Conservation (phyloP, 2,329 filamentous ascomycete genomes). For the Zasmidium angulare region DNA sequence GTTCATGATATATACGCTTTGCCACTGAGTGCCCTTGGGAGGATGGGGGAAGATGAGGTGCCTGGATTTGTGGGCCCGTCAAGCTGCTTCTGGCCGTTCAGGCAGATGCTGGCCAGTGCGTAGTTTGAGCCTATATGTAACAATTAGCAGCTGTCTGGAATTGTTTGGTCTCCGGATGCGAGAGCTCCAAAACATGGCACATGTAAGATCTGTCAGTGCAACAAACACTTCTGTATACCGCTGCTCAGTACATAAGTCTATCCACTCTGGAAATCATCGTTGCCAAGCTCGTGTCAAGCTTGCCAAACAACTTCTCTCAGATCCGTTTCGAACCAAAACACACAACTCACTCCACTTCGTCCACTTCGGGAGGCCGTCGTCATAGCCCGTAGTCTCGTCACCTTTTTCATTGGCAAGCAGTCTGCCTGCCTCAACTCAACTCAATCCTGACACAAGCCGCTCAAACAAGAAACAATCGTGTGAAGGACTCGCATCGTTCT, state of each 20-base stretch:
- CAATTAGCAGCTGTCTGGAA: too few relatives aligned
- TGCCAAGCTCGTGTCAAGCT: background rate
- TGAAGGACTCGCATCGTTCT: background rate
- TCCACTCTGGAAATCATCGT: background rate
- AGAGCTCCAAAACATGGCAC: too few relatives aligned
- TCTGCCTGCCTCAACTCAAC: background rate
- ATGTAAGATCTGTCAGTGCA: too few relatives aligned
- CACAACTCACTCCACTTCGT: background rate
- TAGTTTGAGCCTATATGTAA: too few relatives aligned
- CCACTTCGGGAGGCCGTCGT: background rate
- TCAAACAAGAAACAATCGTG: background rate
- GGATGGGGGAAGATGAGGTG: too few relatives aligned
- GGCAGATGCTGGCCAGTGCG: too few relatives aligned
- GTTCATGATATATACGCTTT: too few relatives aligned
- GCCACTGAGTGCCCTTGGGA: too few relatives aligned
- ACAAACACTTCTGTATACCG: background rate
- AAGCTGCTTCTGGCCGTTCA: too few relatives aligned
- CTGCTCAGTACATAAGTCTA: background rate
- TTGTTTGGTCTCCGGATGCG: too few relatives aligned
- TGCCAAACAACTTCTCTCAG: background rate
- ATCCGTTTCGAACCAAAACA: background rate
- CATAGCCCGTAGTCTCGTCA: background rate
- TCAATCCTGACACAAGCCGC: background rate
- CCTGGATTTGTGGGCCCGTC: too few relatives aligned
- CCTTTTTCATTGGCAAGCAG: background rate